Evolutionary conservation across 2,329 filamentous ascomycete species (phyloP).

Genomic region (Alternaria triticina): DNA sequence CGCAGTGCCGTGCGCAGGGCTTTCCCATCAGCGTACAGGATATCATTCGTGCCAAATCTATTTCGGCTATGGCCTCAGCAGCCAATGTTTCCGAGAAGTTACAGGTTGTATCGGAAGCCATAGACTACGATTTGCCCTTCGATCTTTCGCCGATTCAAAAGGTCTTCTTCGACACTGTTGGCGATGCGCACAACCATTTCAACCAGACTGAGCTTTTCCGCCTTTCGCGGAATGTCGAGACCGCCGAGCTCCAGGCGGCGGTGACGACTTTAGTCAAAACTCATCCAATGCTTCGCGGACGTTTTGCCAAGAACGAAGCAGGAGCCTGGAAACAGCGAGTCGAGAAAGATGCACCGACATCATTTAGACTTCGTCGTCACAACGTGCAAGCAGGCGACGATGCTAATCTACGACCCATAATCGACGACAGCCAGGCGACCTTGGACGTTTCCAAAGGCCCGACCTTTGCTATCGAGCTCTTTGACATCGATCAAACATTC

Average conservation of each 20-base stretch:
- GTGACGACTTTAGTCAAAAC: conserved; percentile 40
- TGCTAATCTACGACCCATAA: conserved; percentile 23
- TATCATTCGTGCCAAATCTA: conserved; percentile 42
- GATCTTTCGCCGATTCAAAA: conserved; percentile 40
- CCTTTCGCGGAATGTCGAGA: conserved; percentile 30
- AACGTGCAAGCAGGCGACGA: conserved; percentile 15
- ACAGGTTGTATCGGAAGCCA: neutral
- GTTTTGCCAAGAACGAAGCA: conserved; percentile 39
- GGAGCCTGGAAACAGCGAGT: conserved; percentile 44
- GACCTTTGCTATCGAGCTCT: conserved; percentile 52
- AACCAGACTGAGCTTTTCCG: conserved; percentile 42
- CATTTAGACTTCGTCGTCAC: conserved; percentile 37
- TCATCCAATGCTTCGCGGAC: conserved; percentile 51
- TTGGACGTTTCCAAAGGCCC: conserved; percentile 46
- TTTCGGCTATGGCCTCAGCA: conserved; percentile 31
- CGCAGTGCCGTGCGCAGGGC: conserved; percentile 39
- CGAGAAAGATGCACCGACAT: conserved; percentile 25
- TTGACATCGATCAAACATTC: conserved; percentile 43
- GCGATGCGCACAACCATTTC: conserved; percentile 36
- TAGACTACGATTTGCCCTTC: conserved; percentile 34
- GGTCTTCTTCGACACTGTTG: conserved; percentile 38
- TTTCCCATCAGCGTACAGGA: conserved; percentile 42
- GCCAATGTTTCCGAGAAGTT: conserved; percentile 19
- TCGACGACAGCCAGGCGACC: conserved; percentile 40
- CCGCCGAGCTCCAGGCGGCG: conserved; percentile 34